Conservation (phyloP, 768 basidiomycete genomes). For the Kwoniella mangroviensis region DNA sequence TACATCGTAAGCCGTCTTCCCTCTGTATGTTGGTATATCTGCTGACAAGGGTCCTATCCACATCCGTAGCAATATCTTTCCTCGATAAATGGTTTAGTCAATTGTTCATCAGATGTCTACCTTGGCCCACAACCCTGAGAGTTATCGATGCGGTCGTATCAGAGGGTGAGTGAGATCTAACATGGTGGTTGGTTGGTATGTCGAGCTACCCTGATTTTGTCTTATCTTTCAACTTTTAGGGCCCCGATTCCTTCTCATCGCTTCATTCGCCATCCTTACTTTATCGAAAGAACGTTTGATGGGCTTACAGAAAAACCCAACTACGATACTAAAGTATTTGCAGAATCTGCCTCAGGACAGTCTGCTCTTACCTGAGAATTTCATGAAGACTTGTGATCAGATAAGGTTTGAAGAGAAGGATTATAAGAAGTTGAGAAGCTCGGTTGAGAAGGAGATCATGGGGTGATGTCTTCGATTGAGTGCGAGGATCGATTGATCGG, state of each 20-base stretch:
- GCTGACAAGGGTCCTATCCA: background rate
- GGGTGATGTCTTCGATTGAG: constrained; percentile 3
- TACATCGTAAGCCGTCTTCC: constrained; percentile 39
- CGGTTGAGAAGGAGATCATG: constrained; percentile 49
- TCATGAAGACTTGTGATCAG: constrained; percentile 46
- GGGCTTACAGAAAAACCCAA: constrained; percentile 28
- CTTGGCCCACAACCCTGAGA: constrained; percentile 50
- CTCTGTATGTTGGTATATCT: background rate
- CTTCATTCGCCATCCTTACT: constrained; percentile 47
- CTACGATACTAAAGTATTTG: constrained; percentile 40
- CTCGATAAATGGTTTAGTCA: constrained; percentile 47
- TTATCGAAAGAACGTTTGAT: constrained; percentile 46
- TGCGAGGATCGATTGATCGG: too few relatives aligned
- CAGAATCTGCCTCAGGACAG: constrained; percentile 45
- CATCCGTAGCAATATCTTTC: constrained; percentile 41
- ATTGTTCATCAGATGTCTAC: constrained; percentile 49
- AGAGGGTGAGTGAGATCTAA: constrained; percentile 35
- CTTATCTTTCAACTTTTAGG: constrained; percentile 17
- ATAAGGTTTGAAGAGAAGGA: constrained; percentile 50
- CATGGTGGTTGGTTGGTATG: background rate
- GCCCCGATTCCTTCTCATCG: constrained; percentile 47
- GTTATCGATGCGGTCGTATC: constrained; percentile 49
- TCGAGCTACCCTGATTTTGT: background rate
- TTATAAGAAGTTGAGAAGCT: constrained; percentile 35
- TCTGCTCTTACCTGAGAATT: constrained; percentile 47